Percentiles rank a stretch among this genome's conserved stretches.
Evolutionary conservation across 805 yeast species (phyloP).

Genomic region (Candida patagonica): DNA sequence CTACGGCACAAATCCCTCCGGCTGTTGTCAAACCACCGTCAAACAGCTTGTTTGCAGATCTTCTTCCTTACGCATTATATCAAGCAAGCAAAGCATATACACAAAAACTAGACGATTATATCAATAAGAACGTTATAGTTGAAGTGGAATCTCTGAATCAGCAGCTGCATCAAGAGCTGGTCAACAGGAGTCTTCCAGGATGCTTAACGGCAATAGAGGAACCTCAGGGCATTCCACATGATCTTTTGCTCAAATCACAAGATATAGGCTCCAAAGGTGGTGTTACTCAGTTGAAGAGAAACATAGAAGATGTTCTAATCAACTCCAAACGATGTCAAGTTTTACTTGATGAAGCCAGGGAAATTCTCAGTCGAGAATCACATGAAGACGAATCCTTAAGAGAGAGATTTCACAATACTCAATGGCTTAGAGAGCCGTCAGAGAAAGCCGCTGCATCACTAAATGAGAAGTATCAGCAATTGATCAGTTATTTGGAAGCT

Average conservation of each 20-base stretch:
- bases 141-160: slow-evolving; percentile 21
- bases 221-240: slow-evolving; percentile 48
- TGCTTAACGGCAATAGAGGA: slow-evolving; percentile 51
- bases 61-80: slow-evolving; percentile 59
- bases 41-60: slow-evolving; percentile 40
- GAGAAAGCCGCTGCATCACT: slow-evolving; percentile 35
- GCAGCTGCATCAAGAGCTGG: slow-evolving; percentile 24
- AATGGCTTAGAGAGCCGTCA: slow-evolving; percentile 48
- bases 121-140: slow-evolving; percentile 35
- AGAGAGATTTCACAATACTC: slow-evolving; percentile 39
- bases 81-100: slow-evolving; percentile 59
- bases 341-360: slow-evolving; percentile 38
- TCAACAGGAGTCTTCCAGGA: slow-evolving; percentile 48
- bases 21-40: slow-evolving; percentile 30
- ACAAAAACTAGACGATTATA: slow-evolving; percentile 52
- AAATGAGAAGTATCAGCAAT: slow-evolving; percentile 33
- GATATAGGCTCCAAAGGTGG: slow-evolving; percentile 50
- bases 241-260: slow-evolving; percentile 46
- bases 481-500: slow-evolving; percentile 41
- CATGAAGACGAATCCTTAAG: slow-evolving; percentile 47
- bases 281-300: slow-evolving; percentile 30
- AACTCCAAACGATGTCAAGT: slow-evolving; percentile 34
- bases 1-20: slow-evolving; percentile 36
- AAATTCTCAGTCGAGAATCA: slow-evolving; percentile 40
- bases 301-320: slow-evolving; percentile 38